Evolutionary conservation across 2,329 filamentous ascomycete species (phyloP).

Genomic region (Stachybotrys echinatus): DNA sequence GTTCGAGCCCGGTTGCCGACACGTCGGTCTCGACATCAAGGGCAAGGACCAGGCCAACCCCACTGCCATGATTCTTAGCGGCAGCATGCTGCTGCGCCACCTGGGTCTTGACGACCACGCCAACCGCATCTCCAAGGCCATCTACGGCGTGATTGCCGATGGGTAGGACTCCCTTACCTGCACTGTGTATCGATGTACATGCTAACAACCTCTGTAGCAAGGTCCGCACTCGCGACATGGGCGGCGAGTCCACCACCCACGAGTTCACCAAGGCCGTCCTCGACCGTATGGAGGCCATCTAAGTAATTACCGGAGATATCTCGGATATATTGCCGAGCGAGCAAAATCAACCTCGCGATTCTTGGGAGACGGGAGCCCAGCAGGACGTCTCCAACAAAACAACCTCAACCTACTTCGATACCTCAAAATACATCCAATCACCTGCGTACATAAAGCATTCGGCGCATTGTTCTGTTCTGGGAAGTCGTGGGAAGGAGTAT

Average conservation of each 20-base stretch:
- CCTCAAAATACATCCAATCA: neutral
- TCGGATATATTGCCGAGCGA: slow-evolving; percentile 7
- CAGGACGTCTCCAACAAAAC: neutral
- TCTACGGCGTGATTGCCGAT: slow-evolving; percentile 75
- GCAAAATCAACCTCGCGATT: neutral
- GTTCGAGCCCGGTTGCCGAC: slow-evolving; percentile 97
- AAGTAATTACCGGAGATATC: slow-evolving; percentile 29
- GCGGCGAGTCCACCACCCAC: slow-evolving; percentile 81
- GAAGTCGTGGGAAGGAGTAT: neutral
- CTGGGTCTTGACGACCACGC: slow-evolving; percentile 96
- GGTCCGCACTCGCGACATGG: slow-evolving; percentile 92
- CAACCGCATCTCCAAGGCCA: slow-evolving; percentile 91
- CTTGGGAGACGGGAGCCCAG: neutral
- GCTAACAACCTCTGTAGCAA: slow-evolving; percentile 55
- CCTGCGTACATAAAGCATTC: neutral
- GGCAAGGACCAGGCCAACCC: slow-evolving; percentile 99
- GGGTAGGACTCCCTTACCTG: slow-evolving; percentile 56
- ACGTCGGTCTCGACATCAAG: slow-evolving; percentile 99
- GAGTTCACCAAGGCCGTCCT: slow-evolving; percentile 94
- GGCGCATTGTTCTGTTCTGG: neutral
- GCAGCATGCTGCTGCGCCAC: slow-evolving; percentile 95
- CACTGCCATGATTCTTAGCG: slow-evolving; percentile 89
- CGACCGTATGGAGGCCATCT: slow-evolving; percentile 84
- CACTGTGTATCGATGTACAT: neutral
- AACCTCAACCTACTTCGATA: neutral